phyloP scores from a whole-genome alignment of 169 alveolate genomes.

The Cytauxzoon felis region DNA sequence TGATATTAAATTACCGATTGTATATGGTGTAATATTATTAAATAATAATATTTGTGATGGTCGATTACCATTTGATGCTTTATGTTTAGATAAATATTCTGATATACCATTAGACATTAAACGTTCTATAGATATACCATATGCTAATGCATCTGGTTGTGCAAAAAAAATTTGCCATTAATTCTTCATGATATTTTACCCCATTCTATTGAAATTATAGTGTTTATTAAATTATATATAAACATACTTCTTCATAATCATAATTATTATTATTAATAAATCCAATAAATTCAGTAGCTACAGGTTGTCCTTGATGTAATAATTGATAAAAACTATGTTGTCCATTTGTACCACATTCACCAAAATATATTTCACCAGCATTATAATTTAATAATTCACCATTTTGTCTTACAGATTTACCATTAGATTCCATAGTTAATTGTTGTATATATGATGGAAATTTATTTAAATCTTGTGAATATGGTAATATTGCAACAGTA shows the following conservation, averaged over 20 bases:
- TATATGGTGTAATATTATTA: conserved; percentile 81
- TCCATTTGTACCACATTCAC: conserved; percentile 99
- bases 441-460: conserved; percentile 96
- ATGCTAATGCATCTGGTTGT: conserved; percentile 98
- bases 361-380: conserved; percentile 95
- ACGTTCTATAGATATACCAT: conserved; percentile 87
- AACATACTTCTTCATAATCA: conserved; percentile 59
- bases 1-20: conserved; percentile 92
- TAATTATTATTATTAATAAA: conserved; percentile 88
- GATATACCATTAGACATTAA: conserved; percentile 76
- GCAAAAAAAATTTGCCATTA: conserved; percentile 98
- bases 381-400: conserved; percentile 74
- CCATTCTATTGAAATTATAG: not conserved
- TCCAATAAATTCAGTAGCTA: conserved; percentile 98
- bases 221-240: not conserved
- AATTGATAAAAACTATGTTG: conserved; percentile 95
- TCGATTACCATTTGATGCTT: conserved; percentile 94
- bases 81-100: conserved; percentile 83
- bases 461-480: conserved; percentile 89
- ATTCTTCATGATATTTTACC: conserved; percentile 90
- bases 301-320: conserved; percentile 94
- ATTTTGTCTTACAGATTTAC: conserved; percentile 84
- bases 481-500: conserved; percentile 96
- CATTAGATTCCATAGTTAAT: conserved; percentile 97
- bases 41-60: conserved; percentile 87